Evolutionary conservation across 805 yeast species (phyloP).

Genomic region (Ogataea thermomethanolica): DNA sequence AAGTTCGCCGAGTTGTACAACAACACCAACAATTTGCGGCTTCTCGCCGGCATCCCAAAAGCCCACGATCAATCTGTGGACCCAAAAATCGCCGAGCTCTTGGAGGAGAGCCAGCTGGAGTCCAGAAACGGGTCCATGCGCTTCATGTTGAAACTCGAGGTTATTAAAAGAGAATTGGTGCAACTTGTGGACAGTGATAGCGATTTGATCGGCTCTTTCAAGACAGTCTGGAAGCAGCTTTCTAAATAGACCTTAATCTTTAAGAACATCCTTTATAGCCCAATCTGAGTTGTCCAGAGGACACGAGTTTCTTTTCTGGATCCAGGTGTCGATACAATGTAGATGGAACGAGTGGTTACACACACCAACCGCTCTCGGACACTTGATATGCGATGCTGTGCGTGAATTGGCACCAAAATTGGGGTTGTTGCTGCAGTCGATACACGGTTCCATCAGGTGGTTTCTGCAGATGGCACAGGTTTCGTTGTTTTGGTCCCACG

Average conservation of each 20-base stretch:
- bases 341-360: slow-evolving; percentile 98
- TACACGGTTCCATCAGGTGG: slow-evolving; percentile 97
- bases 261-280: slow-evolving; percentile 38
- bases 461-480: slow-evolving; percentile 98
- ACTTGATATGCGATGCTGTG: slow-evolving; percentile 29
- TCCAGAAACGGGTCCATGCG: slow-evolving; percentile 13
- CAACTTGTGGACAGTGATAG: background rate
- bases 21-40: slow-evolving; percentile 10
- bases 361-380: slow-evolving; percentile 95
- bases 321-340: slow-evolving; percentile 96
- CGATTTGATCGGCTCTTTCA: slow-evolving; percentile 15
- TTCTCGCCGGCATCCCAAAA: slow-evolving; percentile 9
- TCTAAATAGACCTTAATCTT: slow-evolving; percentile 14
- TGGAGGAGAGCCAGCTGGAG: slow-evolving; percentile 2
- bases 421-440: slow-evolving; percentile 71
- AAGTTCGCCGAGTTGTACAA: slow-evolving; percentile 10
- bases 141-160: slow-evolving; percentile 17
- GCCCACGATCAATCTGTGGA: slow-evolving; percentile 13
- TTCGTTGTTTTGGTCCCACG: slow-evolving; percentile 80
- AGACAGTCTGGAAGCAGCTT: slow-evolving; percentile 17
- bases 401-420: slow-evolving; percentile 44
- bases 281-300: slow-evolving; percentile 94
- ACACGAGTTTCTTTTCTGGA: slow-evolving; percentile 91
- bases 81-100: slow-evolving; percentile 12
- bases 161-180: slow-evolving; percentile 15